Evolutionary conservation across 225 moss, liverwort and hornwort species (phyloP), one percentile per base, ranked within the genome.

Genomic region (Bryum argenteum): DNA sequence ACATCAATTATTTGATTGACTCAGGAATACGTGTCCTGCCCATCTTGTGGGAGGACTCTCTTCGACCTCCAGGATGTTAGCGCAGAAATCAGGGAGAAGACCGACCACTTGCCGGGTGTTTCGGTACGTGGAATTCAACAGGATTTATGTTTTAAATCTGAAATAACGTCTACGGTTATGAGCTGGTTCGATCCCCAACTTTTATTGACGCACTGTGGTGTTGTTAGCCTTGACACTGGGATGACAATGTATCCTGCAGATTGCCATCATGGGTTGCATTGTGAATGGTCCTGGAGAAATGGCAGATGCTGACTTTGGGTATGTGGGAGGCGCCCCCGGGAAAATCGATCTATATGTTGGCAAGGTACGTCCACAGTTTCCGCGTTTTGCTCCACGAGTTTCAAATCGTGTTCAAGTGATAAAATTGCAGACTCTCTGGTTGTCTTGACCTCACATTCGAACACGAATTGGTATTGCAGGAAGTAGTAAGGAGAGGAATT

Each of bases 1-100:
- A 22, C 73, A 43, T 58, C 44, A 28, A 6, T 45, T 20, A 2
- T 23, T 61, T 72, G 19, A 65, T 50, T 60, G 19, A 68, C 33
- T n/a, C 96, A 96, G 96, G 98, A 98, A 78, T 94, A 98, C 28
- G 94, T 98, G 42, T 98, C 94, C 10, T 98, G 98, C 79, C 98
- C 98, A 63, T 98, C 98, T 60, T 98, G 98, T 77, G 98, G 98
- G 44, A 89, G 98, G 62, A 98, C 98, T 11, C 92, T 98, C 48
- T 98, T 98, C 67, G 91, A 98, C 68, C 91, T 98, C 24, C 98
- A 98, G 76, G 98, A 98, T 41, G 88, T 98, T 6, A 98, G 98
- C 84, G 98, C 98, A 26, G 89, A 94, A 58, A 98, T 98, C 47
- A 85, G 98, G 65, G 89, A 89, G 58, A 92, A 81, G 60, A 98